phyloP scores from a whole-genome alignment of 768 basidiomycete species.

The Xerocomus potaroensis region DNA sequence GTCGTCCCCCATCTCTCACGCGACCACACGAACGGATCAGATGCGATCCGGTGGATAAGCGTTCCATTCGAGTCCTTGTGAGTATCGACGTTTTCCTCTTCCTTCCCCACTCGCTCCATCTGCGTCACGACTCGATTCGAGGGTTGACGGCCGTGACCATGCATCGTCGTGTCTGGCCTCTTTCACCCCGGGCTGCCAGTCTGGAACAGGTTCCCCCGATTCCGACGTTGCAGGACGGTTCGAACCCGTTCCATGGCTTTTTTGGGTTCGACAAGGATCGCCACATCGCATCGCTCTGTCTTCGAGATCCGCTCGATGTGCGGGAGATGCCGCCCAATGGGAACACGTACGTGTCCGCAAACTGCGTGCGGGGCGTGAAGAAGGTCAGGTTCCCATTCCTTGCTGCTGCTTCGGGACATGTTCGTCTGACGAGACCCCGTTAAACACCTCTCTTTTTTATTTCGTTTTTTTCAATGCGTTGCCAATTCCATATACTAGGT shows the following conservation, averaged over 20 bases:
- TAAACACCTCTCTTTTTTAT: too few species aligned
- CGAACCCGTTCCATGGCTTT: constrained; percentile 58
- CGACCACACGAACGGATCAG: constrained; percentile 48
- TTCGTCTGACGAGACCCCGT: background rate
- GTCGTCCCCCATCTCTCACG: constrained; percentile 69
- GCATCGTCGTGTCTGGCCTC: background rate
- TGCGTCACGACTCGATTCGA: background rate
- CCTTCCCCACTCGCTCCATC: background rate
- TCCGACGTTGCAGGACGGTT: constrained; percentile 53
- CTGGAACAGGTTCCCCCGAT: constrained; percentile 65
- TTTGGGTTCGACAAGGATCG: constrained; percentile 48
- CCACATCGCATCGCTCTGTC: constrained; percentile 55
- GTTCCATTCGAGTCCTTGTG: constrained; percentile 82
- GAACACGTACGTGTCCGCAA: constrained; percentile 49
- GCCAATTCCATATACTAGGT: constrained; percentile 47
- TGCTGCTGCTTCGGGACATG: too few species aligned
- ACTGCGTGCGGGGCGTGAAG: constrained; percentile 63
- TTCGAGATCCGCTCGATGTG: constrained; percentile 62
- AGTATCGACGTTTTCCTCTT: constrained; percentile 31
- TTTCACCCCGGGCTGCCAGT: constrained; percentile 31
- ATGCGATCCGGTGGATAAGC: constrained; percentile 58
- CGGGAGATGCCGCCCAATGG: constrained; percentile 73
- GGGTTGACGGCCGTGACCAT: background rate
- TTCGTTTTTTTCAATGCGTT: too few species aligned
- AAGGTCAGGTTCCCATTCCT: constrained; percentile 43